Conservation (phyloP, 2,329 filamentous ascomycete genomes). For the Diplocarpon rosae region DNA sequence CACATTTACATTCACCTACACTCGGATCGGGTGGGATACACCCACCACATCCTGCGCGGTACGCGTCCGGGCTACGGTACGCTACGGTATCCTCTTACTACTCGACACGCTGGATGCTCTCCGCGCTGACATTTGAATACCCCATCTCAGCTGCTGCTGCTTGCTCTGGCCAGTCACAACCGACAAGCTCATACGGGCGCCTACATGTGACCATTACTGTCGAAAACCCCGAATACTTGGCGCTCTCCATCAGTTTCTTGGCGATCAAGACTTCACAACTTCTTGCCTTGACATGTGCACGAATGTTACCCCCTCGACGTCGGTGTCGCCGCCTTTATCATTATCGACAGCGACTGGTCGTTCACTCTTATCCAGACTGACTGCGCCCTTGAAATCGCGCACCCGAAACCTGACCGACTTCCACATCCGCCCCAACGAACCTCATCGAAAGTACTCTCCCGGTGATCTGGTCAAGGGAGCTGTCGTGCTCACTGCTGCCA, state of each 20-base stretch:
- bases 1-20: too few relatives aligned
- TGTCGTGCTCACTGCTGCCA: constrained; percentile 61
- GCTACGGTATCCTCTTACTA: too few relatives aligned
- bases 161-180: constrained; percentile 1
- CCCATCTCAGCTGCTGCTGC: neutral
- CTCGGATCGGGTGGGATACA: too few relatives aligned
- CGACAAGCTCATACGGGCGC: constrained; percentile 3
- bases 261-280: constrained; percentile 18
- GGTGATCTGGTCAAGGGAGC: constrained; percentile 63
- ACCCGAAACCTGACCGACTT: constrained; percentile 64
- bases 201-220: constrained; percentile 5
- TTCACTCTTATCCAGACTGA: constrained; percentile 32
- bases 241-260: constrained; percentile 22
- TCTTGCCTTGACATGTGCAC: constrained; percentile 24
- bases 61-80: too few relatives aligned
- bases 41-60: too few relatives aligned
- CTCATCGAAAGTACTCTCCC: constrained; percentile 64
- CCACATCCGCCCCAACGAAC: constrained; percentile 65
- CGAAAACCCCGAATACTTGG: constrained; percentile 20
- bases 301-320: constrained; percentile 22
- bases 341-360: constrained; percentile 19
- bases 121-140: too few relatives aligned
- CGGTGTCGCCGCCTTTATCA: constrained; percentile 15
- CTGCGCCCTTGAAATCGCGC: constrained; percentile 34
- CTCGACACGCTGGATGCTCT: too few relatives aligned